phyloP scores from a whole-genome alignment of 2,329 filamentous ascomycete species.

The Aspergillus arachidicola region DNA sequence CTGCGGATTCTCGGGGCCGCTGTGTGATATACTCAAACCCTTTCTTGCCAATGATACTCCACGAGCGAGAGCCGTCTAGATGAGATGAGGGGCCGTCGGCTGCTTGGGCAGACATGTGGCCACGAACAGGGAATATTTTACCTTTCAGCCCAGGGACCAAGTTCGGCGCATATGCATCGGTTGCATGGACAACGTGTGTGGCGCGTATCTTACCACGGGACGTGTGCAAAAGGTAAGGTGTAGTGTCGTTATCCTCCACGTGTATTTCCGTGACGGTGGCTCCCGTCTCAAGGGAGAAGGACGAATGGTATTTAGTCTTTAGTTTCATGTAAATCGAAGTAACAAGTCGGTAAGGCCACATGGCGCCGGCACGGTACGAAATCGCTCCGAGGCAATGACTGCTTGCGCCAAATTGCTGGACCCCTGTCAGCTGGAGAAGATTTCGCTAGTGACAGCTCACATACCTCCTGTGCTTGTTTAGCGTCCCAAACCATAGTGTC shows the following conservation, averaged over 20 bases:
- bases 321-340: conserved; percentile 22
- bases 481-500: conserved; percentile 10
- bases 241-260: background rate
- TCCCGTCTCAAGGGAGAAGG: conserved; percentile 26
- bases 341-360: conserved; percentile 33
- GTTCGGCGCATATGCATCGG: conserved; percentile 56
- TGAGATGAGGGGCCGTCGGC: conserved; percentile 31
- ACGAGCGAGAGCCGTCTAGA: conserved; percentile 8
- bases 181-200: conserved; percentile 53
- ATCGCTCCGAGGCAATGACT: conserved; percentile 19
- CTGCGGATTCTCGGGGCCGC: conserved; percentile 18
- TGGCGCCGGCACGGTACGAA: conserved; percentile 20
- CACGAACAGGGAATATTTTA: conserved; percentile 53
- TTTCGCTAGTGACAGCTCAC: conserved; percentile 3
- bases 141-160: conserved; percentile 50
- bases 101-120: conserved; percentile 52
- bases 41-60: conserved; percentile 27
- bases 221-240: conserved; percentile 32
- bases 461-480: conserved; percentile 21
- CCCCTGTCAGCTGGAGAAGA: background rate
- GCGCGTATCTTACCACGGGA: conserved; percentile 47
- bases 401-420: conserved; percentile 1
- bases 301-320: conserved; percentile 9
- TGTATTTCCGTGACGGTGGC: conserved; percentile 19
- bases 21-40: conserved; percentile 44